phyloP scores from a whole-genome alignment of 2,329 filamentous ascomycete genomes.

The Colletotrichum acutatum region DNA sequence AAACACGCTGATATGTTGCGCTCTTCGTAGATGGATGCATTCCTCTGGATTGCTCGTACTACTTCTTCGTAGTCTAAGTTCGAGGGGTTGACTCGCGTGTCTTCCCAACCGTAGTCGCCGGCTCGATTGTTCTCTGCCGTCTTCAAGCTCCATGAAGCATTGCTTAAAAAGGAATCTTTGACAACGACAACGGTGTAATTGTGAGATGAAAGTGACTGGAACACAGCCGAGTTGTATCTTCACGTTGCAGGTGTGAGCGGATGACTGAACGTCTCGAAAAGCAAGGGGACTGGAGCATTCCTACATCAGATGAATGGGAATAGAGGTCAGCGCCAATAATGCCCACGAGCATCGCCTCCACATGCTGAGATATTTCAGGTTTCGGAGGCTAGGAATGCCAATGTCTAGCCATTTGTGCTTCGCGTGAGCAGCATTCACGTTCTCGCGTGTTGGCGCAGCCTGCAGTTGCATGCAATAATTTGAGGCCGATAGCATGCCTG shows the following conservation, averaged over 20 bases:
- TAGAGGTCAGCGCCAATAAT: constrained; percentile 3
- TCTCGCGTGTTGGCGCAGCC: constrained; percentile 42
- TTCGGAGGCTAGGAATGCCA: constrained; percentile 45
- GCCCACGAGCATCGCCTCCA: constrained; percentile 3
- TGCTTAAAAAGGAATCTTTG: constrained; percentile 4
- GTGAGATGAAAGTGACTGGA: constrained; percentile 13
- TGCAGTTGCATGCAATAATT: constrained; percentile 48
- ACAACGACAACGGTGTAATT: constrained; percentile 18
- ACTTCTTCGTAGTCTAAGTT: background rate
- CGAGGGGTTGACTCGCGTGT: background rate
- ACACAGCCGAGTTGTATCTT: constrained; percentile 18
- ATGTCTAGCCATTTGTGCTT: constrained; percentile 54
- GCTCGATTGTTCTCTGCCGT: constrained; percentile 7
- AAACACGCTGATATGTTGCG: background rate
- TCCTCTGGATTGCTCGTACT: background rate
- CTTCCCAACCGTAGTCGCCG: constrained; percentile 3
- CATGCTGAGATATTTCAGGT: background rate
- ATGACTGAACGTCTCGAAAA: background rate
- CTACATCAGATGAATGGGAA: constrained; percentile 11
- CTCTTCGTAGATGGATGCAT: background rate
- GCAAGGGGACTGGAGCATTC: background rate
- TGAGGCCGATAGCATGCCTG: constrained; percentile 42
- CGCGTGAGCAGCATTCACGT: constrained; percentile 52
- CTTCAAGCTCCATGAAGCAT: background rate
- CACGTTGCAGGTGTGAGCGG: background rate